Evolutionary conservation across 2,329 filamentous ascomycete genomes (phyloP).

Genomic region (Pseudogymnoascus sp.): DNA sequence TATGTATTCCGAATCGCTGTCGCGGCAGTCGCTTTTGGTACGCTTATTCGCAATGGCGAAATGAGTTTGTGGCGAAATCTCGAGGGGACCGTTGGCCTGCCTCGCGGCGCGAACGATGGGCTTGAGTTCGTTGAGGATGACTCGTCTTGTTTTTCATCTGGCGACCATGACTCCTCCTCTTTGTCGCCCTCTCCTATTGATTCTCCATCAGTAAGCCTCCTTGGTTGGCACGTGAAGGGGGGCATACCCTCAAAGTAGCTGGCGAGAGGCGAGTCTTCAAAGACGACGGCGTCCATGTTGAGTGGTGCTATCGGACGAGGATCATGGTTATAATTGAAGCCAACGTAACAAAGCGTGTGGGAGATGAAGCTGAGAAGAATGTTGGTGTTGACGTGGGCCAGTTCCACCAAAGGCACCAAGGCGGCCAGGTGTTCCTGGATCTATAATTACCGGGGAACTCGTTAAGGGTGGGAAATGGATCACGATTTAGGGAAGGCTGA

Average conservation of each 20-base stretch:
- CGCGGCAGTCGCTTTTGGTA: slow-evolving; percentile 33
- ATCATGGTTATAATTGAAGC: slow-evolving; percentile 5
- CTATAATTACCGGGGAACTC: slow-evolving; percentile 2
- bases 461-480: slow-evolving; percentile 6
- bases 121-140: slow-evolving; percentile 20
- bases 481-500: background rate
- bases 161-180: slow-evolving; percentile 7
- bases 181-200: slow-evolving; percentile 8
- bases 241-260: slow-evolving; percentile 77
- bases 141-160: slow-evolving; percentile 9
- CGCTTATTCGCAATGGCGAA: slow-evolving; percentile 36
- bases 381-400: slow-evolving; percentile 6
- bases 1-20: slow-evolving; percentile 41
- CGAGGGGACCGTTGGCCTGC: slow-evolving; percentile 45
- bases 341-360: background rate
- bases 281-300: slow-evolving; percentile 78
- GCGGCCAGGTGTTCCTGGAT: slow-evolving; percentile 3
- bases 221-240: slow-evolving; percentile 14
- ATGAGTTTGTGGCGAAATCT: slow-evolving; percentile 45
- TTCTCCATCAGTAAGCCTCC: background rate
- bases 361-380: background rate
- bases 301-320: slow-evolving; percentile 10
- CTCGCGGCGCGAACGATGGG: slow-evolving; percentile 46
- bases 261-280: slow-evolving; percentile 79
- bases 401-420: background rate